Evolutionary conservation across 2,329 filamentous ascomycete genomes (phyloP), one percentile per base, ranked within the genome.

Genomic region (Dothiorella sarmentorum): DNA sequence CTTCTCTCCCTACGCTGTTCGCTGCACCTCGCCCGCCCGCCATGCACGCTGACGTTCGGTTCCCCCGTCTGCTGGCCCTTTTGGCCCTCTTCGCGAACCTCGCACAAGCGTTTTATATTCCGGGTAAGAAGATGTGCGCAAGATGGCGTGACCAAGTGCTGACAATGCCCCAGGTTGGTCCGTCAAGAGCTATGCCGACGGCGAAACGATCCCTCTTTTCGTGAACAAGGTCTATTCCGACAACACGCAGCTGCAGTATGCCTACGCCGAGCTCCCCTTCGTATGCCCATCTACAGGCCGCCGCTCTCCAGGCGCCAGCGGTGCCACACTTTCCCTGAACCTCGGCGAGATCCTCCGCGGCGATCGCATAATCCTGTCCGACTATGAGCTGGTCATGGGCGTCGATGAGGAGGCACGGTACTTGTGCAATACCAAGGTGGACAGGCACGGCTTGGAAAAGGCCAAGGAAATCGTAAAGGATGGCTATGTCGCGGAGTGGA

Each of bases 141-240:
- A 61, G 33, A 45, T 61, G 59, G 65, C 58, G 26, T 33, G 20
- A 22, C 20, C 10, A 17, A 35, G n/a, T 43, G 55, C 35, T 47
- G 49, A 33, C 13, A 17, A n/a, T 43, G 40, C 55, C 53, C 20
- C 47, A 45, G 91, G 91, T 64, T 94, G 89, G 81, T 95, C 91
- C 5, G 85, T 92, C 68, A 88, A 86, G 69, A 90, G 85, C 68
- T 95, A 95, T 71, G 81, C 81, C 64, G 84, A 91, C 63, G 83
- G 85, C 71, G 88, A 95, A 65, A 79, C 85, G 10, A 88, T 96
- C 37, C 90, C 91, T 1, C 80, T 96, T n/a, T 85, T 93, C 58
- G 89, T 94, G 63, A 96, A 96, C 78, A 96, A 96, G 73, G 86
- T 92, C 66, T 95, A 92, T 74, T 95, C 90, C 58, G 91, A 95